These are phyloP conservation scores for Mitragyna speciosa DNA, from an alignment of 257 asterid species.

Conservation along the genomic window DNA sequence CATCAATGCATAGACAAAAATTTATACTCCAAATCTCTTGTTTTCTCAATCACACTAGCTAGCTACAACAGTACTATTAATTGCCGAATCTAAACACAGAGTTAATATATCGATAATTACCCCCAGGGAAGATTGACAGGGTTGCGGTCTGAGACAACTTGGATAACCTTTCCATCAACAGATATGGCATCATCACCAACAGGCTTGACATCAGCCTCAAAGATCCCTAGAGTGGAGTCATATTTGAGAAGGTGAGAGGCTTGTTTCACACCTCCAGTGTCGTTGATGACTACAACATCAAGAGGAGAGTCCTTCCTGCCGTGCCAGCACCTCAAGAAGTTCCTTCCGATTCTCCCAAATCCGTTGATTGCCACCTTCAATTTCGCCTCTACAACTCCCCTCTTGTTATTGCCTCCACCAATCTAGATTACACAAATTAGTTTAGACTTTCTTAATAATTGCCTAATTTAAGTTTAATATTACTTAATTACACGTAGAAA, in stretches of 20 bases:
- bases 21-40: background rate
- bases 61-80: no score
- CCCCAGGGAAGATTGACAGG: slow-evolving; percentile 43
- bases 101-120: slow-evolving; percentile 12
- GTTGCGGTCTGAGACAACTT: slow-evolving; percentile 37
- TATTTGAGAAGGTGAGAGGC: slow-evolving; percentile 97
- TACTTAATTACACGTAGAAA: background rate
- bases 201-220: slow-evolving; percentile 83
- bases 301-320: slow-evolving; percentile 91
- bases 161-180: slow-evolving; percentile 38
- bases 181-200: slow-evolving; percentile 66
- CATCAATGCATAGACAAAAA: background rate
- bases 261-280: slow-evolving; percentile 96
- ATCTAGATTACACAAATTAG: slow-evolving; percentile 33
- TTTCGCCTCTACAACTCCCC: slow-evolving; percentile 75
- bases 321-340: slow-evolving; percentile 95
- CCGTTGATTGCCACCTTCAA: slow-evolving; percentile 90
- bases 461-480: background rate
- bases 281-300: slow-evolving; percentile 79
- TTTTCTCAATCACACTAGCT: background rate
- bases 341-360: slow-evolving; percentile 89
- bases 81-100: background rate
- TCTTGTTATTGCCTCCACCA: slow-evolving; percentile 70
- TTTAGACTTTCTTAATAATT: background rate
- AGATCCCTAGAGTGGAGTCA: slow-evolving; percentile 95